Evolutionary conservation across 2,329 filamentous ascomycete species (phyloP), one percentile per base, ranked within the genome.

Genomic region (Venturia nashicola): DNA sequence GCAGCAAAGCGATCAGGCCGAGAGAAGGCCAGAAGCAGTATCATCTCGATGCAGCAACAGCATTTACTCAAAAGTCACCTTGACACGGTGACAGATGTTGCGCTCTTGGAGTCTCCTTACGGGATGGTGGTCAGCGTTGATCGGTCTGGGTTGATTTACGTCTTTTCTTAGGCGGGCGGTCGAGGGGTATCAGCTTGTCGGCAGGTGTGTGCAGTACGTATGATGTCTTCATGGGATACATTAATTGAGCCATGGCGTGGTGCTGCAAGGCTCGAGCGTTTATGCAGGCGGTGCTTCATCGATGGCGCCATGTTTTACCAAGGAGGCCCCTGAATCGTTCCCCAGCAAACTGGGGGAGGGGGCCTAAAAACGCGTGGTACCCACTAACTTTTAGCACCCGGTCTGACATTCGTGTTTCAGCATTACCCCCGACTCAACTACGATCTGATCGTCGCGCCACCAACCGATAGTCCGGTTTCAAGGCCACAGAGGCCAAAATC

Each of bases 111-210:
- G 77, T 81, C 84, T 67, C 94, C 94, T 32, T 97, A 96, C 74
- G 89, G 88, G 5, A 97, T 97, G 90, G 88, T 92, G 42, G 81
- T 97, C 61, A 95, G 89, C 68, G 92, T 89, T 63, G 94, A 99
- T 78, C 82, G 93, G 69, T 89, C 87, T 46, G 94, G 94, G 0
- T 87, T 93, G 73, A 86, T 97, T 46, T 64, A 64, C 32, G 55
- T 64, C 40, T 64, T 60, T 36, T 64, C 62, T 6, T 64, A 60
- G 42, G 59, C 51, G 51, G 51, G 32, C 51, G 5, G 6, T 32
- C 20, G 23, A 36, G 23, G 27, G 51, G 51, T 57, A 9, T 36
- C 16, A 36, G 11, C 32, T 57, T 34, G 5, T 18, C 12, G 12
- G 20, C 20, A 32, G 27, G 16, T 34, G 51, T 11, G 51, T 11